A percentile compares a stretch with the other conserved stretches of the same genome.
phyloP scores from a whole-genome alignment of 495 filamentous ascomycete species.

The Penicillium malachiteum region DNA sequence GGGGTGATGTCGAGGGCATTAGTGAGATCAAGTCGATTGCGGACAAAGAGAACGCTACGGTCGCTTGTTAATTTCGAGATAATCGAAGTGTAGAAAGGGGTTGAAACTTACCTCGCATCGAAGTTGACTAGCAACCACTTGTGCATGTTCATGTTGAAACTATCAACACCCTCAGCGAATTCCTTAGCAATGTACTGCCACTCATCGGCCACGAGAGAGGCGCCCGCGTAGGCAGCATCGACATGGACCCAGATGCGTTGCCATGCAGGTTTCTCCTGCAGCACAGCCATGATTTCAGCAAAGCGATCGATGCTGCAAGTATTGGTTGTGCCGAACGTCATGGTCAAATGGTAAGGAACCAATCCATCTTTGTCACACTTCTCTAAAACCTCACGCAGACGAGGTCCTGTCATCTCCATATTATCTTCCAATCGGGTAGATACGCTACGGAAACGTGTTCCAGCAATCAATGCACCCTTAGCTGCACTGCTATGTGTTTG shows the following conservation, averaged over 20 bases:
- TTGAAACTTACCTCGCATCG: conserved; percentile 61
- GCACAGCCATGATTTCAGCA: conserved; percentile 62
- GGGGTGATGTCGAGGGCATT: conserved; percentile 80
- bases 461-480: conserved; percentile 85
- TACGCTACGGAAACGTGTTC: conserved; percentile 72
- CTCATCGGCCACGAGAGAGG: conserved; percentile 77
- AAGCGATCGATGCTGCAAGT: conserved; percentile 87
- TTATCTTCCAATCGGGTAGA: conserved; percentile 58
- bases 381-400: conserved; percentile 59
- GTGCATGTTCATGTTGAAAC: conserved; percentile 94
- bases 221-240: conserved; percentile 94
- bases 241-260: conserved; percentile 84
- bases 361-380: conserved; percentile 63
- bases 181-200: conserved; percentile 66
- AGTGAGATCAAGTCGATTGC: conserved; percentile 70
- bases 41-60: conserved; percentile 70
- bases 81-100: neutral
- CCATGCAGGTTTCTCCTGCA: conserved; percentile 58
- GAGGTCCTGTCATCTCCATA: conserved; percentile 68
- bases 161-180: conserved; percentile 68
- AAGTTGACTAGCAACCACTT: conserved; percentile 98
- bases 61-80: neutral
- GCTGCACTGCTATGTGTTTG: conserved; percentile 79
- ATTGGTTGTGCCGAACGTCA: conserved; percentile 84
- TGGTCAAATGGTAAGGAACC: conserved; percentile 81